Conservation (phyloP, 805 yeast genomes). For the Ascoidea tarda region DNA sequence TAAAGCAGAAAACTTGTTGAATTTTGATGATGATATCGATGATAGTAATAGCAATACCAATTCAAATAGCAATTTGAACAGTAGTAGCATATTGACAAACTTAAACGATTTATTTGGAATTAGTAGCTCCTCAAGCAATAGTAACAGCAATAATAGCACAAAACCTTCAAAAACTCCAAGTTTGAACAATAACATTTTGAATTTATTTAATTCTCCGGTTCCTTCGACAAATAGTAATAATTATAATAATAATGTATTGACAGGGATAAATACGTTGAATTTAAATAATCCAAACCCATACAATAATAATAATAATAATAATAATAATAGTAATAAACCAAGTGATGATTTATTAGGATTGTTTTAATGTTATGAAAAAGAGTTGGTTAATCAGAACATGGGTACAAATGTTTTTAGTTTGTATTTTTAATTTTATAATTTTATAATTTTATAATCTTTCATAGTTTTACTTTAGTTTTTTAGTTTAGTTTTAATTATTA, state of each 20-base stretch:
- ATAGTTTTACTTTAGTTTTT: too few species aligned
- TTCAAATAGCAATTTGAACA: slow-evolving; percentile 15
- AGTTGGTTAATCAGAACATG: too few species aligned
- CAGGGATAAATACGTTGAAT: slow-evolving; percentile 6
- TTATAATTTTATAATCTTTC: too few species aligned
- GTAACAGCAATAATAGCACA: not conserved
- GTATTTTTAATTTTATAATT: too few species aligned
- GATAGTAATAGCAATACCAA: not conserved
- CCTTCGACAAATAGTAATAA: not conserved
- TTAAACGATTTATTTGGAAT: slow-evolving; percentile 55
- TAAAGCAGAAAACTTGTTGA: slow-evolving; percentile 70
- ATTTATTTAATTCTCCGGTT: slow-evolving; percentile 4
- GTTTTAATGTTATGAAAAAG: not conserved
- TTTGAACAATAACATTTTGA: slow-evolving; percentile 7
- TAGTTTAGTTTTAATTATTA: too few species aligned
- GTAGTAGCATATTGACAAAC: slow-evolving; percentile 46
- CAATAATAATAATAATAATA: not conserved
- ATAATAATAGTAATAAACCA: slow-evolving; percentile 1
- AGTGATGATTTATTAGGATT: slow-evolving; percentile 7
- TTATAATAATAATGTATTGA: slow-evolving; percentile 4
- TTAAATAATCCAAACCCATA: slow-evolving; percentile 1
- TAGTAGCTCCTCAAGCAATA: slow-evolving; percentile 3
- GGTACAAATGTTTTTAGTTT: too few species aligned
- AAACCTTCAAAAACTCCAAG: not conserved
- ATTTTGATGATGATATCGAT: slow-evolving; percentile 50